A percentile compares a stretch with the other conserved stretches of the same genome.
Conservation (phyloP, 2,329 filamentous ascomycete species). For the Basipetospora sp. region DNA sequence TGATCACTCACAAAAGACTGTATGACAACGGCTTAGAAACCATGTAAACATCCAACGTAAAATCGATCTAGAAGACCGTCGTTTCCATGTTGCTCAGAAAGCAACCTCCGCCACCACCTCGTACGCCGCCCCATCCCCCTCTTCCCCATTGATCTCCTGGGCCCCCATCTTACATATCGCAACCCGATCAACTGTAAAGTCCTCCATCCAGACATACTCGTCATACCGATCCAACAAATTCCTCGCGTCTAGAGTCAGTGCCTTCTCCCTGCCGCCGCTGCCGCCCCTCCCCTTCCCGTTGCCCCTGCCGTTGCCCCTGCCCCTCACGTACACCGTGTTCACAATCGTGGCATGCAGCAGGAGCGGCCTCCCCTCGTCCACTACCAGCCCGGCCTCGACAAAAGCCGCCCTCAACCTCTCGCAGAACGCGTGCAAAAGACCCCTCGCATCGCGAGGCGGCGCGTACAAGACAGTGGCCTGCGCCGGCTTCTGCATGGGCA, state of each 20-base stretch:
- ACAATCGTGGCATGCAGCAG: slow-evolving; percentile 72
- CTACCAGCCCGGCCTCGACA: slow-evolving; percentile 38
- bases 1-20: too few relatives aligned
- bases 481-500: slow-evolving; percentile 43
- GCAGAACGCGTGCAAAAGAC: slow-evolving; percentile 42
- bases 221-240: slow-evolving; percentile 44
- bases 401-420: slow-evolving; percentile 40
- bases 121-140: slow-evolving; percentile 39
- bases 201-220: slow-evolving; percentile 55
- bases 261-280: slow-evolving; percentile 21
- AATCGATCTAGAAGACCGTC: too few relatives aligned
- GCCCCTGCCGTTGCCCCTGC: slow-evolving; percentile 12
- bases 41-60: too few relatives aligned
- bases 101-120: slow-evolving; percentile 36
- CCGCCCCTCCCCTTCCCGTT: slow-evolving; percentile 16
- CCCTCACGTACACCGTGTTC: slow-evolving; percentile 58
- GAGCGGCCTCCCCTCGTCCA: slow-evolving; percentile 45
- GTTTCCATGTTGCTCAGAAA: too few relatives aligned
- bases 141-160: slow-evolving; percentile 34
- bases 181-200: slow-evolving; percentile 52
- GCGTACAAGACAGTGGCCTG: slow-evolving; percentile 53
- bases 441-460: slow-evolving; percentile 37
- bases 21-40: too few relatives aligned
- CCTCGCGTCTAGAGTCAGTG: slow-evolving; percentile 37
- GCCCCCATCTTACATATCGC: slow-evolving; percentile 83